These are phyloP conservation scores for Saprolegnia parasitica DNA, from an alignment of 352 stramenopile genomes.

Conservation along the genomic window DNA sequence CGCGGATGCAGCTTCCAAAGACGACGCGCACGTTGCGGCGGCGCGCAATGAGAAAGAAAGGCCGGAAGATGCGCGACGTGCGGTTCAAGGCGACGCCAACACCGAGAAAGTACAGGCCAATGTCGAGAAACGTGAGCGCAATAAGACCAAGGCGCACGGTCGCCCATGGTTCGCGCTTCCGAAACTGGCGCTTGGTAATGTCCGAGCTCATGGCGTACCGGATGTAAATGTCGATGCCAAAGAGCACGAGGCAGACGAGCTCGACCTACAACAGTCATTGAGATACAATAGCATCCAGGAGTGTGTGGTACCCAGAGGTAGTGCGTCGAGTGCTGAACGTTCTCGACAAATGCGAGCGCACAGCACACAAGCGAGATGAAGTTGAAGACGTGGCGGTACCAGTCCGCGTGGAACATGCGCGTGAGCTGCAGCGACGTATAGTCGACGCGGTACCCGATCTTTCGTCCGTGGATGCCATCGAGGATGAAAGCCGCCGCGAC, in stretches of 20 bases:
- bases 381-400: constrained; percentile 67
- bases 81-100: constrained; percentile 54
- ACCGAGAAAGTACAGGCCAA: constrained; percentile 44
- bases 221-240: constrained; percentile 57
- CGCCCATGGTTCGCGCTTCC: constrained; percentile 69
- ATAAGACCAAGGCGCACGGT: constrained; percentile 59
- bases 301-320: constrained; percentile 38
- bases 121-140: constrained; percentile 47
- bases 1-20: constrained; percentile 74
- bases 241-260: constrained; percentile 57
- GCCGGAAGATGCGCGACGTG: constrained; percentile 58
- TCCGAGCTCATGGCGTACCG: constrained; percentile 81
- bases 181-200: constrained; percentile 71
- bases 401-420: constrained; percentile 66
- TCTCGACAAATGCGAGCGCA: constrained; percentile 59
- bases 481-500: constrained; percentile 76
- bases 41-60: constrained; percentile 76
- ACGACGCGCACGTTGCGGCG: constrained; percentile 80
- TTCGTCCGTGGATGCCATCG: constrained; percentile 76
- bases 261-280: constrained; percentile 36
- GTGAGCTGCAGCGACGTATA: constrained; percentile 60
- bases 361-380: constrained; percentile 61
- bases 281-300: not conserved
- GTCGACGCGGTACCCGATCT: constrained; percentile 76
- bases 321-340: constrained; percentile 29